Percentiles rank a stretch among this genome's conserved stretches.
Evolutionary conservation across 257 asterid species (phyloP).

Genomic region (Prunella vulgaris): DNA sequence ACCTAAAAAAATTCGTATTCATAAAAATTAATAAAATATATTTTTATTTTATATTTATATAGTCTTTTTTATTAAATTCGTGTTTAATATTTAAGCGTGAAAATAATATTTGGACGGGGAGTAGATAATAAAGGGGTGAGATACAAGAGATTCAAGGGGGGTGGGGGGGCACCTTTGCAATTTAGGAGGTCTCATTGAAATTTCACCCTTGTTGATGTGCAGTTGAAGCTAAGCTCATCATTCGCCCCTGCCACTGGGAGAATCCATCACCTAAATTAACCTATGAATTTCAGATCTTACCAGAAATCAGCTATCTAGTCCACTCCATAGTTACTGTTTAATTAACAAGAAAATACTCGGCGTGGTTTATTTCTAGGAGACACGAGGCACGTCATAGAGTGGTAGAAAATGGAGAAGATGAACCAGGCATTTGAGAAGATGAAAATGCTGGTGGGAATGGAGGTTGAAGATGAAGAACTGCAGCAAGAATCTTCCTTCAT

Average conservation of each 20-base stretch:
- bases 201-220: background rate
- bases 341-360: background rate
- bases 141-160: background rate
- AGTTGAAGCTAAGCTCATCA: slow-evolving; percentile 25
- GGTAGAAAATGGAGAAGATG: slow-evolving; percentile 70
- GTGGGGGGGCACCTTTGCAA: background rate
- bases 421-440: slow-evolving; percentile 83
- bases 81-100: too few species aligned
- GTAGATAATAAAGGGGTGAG: background rate
- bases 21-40: too few species aligned
- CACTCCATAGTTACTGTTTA: background rate
- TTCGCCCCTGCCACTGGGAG: background rate
- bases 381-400: too few species aligned
- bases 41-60: too few species aligned
- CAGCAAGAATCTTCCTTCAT: slow-evolving; percentile 58
- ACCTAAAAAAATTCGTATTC: too few species aligned
- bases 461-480: slow-evolving; percentile 72
- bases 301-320: background rate
- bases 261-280: slow-evolving; percentile 2
- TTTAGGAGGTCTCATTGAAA: background rate
- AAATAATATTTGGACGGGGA: too few species aligned
- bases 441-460: slow-evolving; percentile 99
- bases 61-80: too few species aligned
- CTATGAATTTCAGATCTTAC: slow-evolving; percentile 27
- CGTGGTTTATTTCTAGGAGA: background rate